These are phyloP conservation scores for Choiromyces venosus DNA, from an alignment of 495 filamentous ascomycete species.

Conservation along the genomic window DNA sequence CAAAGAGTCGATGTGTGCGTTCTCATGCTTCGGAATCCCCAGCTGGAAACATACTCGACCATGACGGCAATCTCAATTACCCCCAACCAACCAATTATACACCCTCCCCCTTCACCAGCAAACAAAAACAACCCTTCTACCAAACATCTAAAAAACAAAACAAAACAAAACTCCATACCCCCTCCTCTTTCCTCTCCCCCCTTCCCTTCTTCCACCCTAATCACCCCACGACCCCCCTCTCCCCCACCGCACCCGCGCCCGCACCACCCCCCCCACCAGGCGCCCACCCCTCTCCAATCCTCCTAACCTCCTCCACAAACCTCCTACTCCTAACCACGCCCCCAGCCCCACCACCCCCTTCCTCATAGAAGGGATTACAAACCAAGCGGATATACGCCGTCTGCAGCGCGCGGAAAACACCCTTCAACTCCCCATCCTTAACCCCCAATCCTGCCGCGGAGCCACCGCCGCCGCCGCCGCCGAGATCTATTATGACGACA, in stretches of 20 bases:
- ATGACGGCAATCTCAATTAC: too few species aligned
- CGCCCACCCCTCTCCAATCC: slow-evolving; percentile 70
- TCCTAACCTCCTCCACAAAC: slow-evolving; percentile 75
- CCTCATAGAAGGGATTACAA: slow-evolving; percentile 92
- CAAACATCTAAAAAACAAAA: too few species aligned
- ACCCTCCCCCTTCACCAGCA: too few species aligned
- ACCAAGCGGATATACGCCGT: slow-evolving; percentile 81
- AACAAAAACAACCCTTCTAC: too few species aligned
- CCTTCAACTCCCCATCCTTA: slow-evolving; percentile 75
- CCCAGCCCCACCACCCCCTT: slow-evolving; percentile 86
- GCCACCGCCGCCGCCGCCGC: slow-evolving; percentile 28
- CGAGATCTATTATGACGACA: slow-evolving; percentile 77
- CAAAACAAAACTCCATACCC: neutral
- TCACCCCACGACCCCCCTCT: neutral
- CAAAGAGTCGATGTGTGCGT: neutral
- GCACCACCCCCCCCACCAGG: slow-evolving; percentile 32
- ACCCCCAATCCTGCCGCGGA: slow-evolving; percentile 52
- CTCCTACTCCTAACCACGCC: slow-evolving; percentile 70
- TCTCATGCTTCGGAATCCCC: neutral
- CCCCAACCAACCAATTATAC: too few species aligned
- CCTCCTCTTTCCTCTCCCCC: too few species aligned
- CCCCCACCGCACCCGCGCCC: neutral
- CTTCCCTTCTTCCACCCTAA: too few species aligned
- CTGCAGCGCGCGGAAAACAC: slow-evolving; percentile 83
- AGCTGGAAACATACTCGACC: too few species aligned